Conservation (phyloP, 495 filamentous ascomycete genomes). For the Aspergillus sclerotiicarbonarius region DNA sequence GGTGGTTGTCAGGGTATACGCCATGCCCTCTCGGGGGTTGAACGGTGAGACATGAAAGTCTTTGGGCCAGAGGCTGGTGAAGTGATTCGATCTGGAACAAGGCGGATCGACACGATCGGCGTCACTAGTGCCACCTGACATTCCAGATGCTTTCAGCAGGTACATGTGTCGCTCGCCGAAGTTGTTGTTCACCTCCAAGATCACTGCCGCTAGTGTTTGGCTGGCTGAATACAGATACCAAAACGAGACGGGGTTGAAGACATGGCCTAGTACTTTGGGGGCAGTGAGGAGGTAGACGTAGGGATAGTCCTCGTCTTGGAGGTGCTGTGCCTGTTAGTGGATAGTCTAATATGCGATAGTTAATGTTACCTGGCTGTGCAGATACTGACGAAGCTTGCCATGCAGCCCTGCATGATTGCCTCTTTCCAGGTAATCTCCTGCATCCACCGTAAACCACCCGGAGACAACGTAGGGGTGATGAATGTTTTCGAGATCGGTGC, state of each 20-base stretch:
- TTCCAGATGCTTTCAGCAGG: background rate
- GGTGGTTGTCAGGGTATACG: background rate
- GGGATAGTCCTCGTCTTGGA: background rate
- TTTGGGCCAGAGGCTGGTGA: slow-evolving; percentile 4
- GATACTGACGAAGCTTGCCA: background rate
- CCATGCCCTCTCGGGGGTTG: background rate
- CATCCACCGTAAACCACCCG: background rate
- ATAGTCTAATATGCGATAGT: background rate
- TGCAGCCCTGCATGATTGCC: background rate
- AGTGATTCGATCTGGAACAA: background rate
- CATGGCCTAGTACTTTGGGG: slow-evolving; percentile 4
- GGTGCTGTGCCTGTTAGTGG: background rate
- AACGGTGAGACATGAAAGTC: slow-evolving; percentile 10
- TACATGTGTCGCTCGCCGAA: slow-evolving; percentile 12
- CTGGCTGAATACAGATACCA: slow-evolving; percentile 10
- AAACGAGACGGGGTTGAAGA: slow-evolving; percentile 9
- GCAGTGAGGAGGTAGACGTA: slow-evolving; percentile 2
- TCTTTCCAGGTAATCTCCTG: slow-evolving; percentile 1
- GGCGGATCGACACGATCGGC: background rate
- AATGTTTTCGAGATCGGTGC: background rate
- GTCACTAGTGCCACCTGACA: too few relatives aligned
- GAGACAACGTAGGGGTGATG: background rate
- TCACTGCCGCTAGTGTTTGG: background rate
- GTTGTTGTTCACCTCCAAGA: slow-evolving; percentile 11
- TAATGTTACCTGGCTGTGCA: background rate